phyloP scores from a whole-genome alignment of 345 rosid genomes.

The Dipteronia sinensis region DNA sequence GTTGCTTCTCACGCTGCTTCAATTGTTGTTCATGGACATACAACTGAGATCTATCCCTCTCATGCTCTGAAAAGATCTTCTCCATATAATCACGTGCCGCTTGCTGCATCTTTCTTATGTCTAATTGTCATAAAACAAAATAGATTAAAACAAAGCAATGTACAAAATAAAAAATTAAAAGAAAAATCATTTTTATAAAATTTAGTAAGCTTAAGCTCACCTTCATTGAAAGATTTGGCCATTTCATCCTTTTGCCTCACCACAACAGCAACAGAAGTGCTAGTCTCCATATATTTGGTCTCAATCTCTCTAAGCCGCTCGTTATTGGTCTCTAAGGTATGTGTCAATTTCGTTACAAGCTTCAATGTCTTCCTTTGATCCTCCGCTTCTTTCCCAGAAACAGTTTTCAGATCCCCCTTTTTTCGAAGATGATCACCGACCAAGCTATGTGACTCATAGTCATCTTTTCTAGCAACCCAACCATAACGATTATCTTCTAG shows the following conservation, averaged over 20 bases:
- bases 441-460: constrained; percentile 34
- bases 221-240: constrained; percentile 52
- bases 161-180: constrained; percentile 4
- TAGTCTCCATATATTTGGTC: constrained; percentile 36
- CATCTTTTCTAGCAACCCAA: constrained; percentile 72
- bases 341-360: constrained; percentile 44
- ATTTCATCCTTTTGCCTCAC: constrained; percentile 39
- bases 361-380: constrained; percentile 39
- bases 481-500: constrained; percentile 50
- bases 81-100: constrained; percentile 34
- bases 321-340: constrained; percentile 46
- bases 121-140: constrained; percentile 21
- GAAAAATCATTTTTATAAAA: background rate
- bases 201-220: constrained; percentile 28
- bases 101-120: constrained; percentile 43
- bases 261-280: constrained; percentile 22
- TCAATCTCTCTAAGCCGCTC: constrained; percentile 43
- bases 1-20: constrained; percentile 43
- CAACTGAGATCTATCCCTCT: constrained; percentile 37
- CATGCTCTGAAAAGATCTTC: constrained; percentile 48
- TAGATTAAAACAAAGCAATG: background rate
- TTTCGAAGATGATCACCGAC: constrained; percentile 49
- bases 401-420: constrained; percentile 61
- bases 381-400: constrained; percentile 48
- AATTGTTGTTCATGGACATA: constrained; percentile 37